A percentile compares a stretch with the other conserved stretches of the same genome.
phyloP scores from a whole-genome alignment of 768 basidiomycete genomes.

The Suillus subluteus region DNA sequence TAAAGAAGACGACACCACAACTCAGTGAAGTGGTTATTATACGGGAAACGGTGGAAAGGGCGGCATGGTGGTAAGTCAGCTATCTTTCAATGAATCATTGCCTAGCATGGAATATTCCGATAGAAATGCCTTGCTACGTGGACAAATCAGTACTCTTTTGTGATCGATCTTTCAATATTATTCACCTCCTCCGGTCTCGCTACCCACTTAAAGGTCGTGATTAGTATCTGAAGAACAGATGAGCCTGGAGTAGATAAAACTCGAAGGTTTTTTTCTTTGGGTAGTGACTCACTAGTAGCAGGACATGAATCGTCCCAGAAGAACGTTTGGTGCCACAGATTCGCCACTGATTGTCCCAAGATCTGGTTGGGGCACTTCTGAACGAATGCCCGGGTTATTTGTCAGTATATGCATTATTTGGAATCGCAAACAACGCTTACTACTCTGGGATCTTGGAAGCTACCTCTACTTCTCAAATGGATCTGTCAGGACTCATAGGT shows the following conservation, averaged over 20 bases:
- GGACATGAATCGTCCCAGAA: not conserved
- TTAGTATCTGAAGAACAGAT: too few relatives aligned
- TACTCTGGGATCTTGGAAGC: not conserved
- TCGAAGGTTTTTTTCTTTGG: too few relatives aligned
- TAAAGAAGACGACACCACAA: not conserved
- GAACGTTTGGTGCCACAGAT: not conserved
- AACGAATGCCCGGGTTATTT: not conserved
- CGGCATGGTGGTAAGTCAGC: not conserved
- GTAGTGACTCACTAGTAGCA: too few relatives aligned
- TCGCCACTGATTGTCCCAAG: not conserved
- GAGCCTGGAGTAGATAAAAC: too few relatives aligned
- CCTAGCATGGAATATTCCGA: not conserved
- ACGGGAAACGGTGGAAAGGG: not conserved
- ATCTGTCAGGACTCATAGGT: not conserved
- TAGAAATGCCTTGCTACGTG: not conserved
- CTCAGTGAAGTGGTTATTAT: not conserved
- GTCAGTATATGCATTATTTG: not conserved
- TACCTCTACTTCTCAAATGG: not conserved
- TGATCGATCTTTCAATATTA: too few relatives aligned
- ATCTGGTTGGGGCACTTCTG: not conserved
- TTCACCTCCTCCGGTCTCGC: too few relatives aligned
- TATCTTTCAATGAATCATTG: not conserved
- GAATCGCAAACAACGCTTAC: not conserved
- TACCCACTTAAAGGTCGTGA: too few relatives aligned
- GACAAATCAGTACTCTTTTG: too few relatives aligned